Base-by-base conservation (phyloP, 2,329 filamentous ascomycete species). In the Didymosphaeria variabile region DNA sequence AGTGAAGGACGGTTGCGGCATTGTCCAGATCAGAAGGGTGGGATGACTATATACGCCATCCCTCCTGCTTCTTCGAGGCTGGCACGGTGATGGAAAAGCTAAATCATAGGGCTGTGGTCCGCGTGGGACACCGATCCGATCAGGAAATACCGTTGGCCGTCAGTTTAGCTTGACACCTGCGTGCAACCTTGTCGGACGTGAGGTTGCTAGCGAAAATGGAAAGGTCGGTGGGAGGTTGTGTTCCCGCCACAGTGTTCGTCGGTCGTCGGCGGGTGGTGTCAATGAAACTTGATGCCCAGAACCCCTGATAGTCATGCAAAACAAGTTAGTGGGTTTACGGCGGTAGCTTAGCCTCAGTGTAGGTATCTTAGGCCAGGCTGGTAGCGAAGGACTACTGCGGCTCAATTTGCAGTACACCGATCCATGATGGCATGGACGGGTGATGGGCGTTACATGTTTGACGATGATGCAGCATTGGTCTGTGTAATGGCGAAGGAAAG, bases 11-110 rank as follows among this genome's bases (percentile, higher is more conserved):
- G 26, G 29, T 34, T 31, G 38, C 40, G 15, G 29, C 9, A 45
- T 4, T 9, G 9, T 13, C 26, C 9, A 23, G n/a, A 40, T 5
- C 7, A 23, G 36, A 21, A 34, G 38, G 29, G 9, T 23, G 17
- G n/a, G 26, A 21, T 32, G 29, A 9, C 40, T 55, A 45, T 55
- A 55, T 55, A 46, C 17, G 40, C 38, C 38, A 45, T 26, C 17
- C 38, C 17, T 55, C n/a, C 15, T n/a, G 15, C 26, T 32, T 45
- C 26, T 45, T 29, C 40, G 9, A 32, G 26, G n/a, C 23, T 45
- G 52, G 52, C 40, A 45, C 23, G 26, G 40, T 46, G 40, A 55
- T 34, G 13, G 26, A 26, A 21, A 55, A 15, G 29, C 52, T 55
- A 55, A 34, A 45, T 23, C 8, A n/a, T 44, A 54, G 52, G 7